Evolutionary conservation across 2,329 filamentous ascomycete species (phyloP).

Genomic region (Fusarium foetens): DNA sequence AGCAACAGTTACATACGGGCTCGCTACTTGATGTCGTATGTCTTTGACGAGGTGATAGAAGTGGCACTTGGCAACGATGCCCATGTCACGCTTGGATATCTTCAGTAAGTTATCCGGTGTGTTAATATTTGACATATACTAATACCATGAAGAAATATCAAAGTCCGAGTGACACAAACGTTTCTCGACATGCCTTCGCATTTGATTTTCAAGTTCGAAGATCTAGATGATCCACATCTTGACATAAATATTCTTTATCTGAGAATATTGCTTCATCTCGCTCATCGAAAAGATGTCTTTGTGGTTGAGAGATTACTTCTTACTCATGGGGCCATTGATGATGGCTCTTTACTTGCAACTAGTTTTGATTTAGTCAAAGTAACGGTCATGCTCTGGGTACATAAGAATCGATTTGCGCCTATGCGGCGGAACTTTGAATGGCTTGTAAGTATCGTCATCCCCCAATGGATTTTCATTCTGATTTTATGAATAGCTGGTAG

Average conservation of each 20-base stretch:
- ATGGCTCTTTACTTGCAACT: conserved; percentile 55
- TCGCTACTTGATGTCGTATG: conserved; percentile 57
- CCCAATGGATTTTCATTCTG: neutral
- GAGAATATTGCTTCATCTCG: conserved; percentile 59
- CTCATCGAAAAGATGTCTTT: conserved; percentile 66
- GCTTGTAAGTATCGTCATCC: conserved; percentile 51
- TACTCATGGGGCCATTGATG: conserved; percentile 53
- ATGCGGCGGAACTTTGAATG: conserved; percentile 60
- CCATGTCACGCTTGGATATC: conserved; percentile 27
- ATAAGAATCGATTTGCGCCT: conserved; percentile 56
- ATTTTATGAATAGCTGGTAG: conserved; percentile 55
- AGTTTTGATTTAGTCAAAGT: conserved; percentile 60
- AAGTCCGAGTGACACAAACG: conserved; percentile 47
- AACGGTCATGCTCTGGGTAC: conserved; percentile 59
- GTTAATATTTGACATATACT: neutral
- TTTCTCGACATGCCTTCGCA: conserved; percentile 52
- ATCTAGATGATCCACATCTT: conserved; percentile 49
- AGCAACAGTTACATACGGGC: conserved; percentile 59
- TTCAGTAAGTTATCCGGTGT: conserved; percentile 32
- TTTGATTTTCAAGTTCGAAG: conserved; percentile 52
- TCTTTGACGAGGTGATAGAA: conserved; percentile 70
- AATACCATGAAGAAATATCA: conserved; percentile 47
- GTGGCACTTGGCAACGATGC: conserved; percentile 58
- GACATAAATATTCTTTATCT: conserved; percentile 52
- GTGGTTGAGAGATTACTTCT: conserved; percentile 67